A percentile compares a stretch with the other conserved stretches of the same genome.
These are phyloP conservation scores for Polygonum maritimum DNA, from an alignment of 148 eudicot genomes.

Conservation along the genomic window DNA sequence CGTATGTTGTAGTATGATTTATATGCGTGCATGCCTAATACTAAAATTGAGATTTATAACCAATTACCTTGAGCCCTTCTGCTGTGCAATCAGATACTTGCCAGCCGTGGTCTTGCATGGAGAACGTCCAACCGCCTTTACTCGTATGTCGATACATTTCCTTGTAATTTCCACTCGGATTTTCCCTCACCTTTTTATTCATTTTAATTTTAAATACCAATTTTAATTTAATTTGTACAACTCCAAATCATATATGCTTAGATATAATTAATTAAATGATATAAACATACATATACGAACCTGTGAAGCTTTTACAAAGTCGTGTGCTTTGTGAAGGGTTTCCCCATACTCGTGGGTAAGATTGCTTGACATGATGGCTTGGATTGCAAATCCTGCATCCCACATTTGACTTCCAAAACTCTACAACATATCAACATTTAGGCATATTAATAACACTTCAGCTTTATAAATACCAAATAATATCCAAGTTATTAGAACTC, in stretches of 20 bases:
- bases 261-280: background rate
- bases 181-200: constrained; percentile 29
- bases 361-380: constrained; percentile 35
- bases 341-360: constrained; percentile 26
- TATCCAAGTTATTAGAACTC: too few species aligned
- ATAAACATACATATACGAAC: constrained; percentile 1
- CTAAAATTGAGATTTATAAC: too few species aligned
- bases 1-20: too few species aligned
- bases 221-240: background rate
- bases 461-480: too few species aligned
- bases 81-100: constrained; percentile 68
- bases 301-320: constrained; percentile 49
- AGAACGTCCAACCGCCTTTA: constrained; percentile 68
- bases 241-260: too few species aligned
- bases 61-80: constrained; percentile 56
- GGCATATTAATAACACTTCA: too few species aligned
- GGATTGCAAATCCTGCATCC: constrained; percentile 41
- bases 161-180: constrained; percentile 40
- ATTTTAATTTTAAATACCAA: constrained; percentile 10
- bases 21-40: too few species aligned
- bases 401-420: constrained; percentile 50
- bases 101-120: constrained; percentile 71
- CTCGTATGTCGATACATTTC: constrained; percentile 44
- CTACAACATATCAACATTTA: constrained; percentile 11
- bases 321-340: constrained; percentile 40